phyloP scores from a whole-genome alignment of 306 rosid species.

The Hippophae rhamnoides region DNA sequence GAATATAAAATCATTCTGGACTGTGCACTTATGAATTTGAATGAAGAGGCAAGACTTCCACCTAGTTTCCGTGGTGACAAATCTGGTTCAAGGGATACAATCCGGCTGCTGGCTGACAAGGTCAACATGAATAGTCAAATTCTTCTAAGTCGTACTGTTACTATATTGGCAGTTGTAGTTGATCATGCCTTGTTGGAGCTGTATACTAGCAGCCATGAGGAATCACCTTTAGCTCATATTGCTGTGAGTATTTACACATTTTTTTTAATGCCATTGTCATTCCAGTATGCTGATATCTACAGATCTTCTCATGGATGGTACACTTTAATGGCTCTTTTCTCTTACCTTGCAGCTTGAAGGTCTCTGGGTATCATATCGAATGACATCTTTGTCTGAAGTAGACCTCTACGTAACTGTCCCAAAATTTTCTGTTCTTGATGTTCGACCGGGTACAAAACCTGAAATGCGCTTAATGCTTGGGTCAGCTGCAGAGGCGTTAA shows the following conservation, averaged over 20 bases:
- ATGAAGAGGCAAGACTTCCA: conserved; percentile 80
- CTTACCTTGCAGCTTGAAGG: conserved; percentile 71
- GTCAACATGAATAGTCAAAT: conserved; percentile 78
- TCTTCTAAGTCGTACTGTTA: conserved; percentile 67
- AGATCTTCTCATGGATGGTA: not conserved
- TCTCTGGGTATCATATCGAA: conserved; percentile 89
- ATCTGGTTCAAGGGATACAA: conserved; percentile 61
- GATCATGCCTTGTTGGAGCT: conserved; percentile 83
- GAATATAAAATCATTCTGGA: conserved; percentile 94
- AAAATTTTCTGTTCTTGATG: conserved; percentile 70
- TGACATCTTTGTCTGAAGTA: conserved; percentile 80
- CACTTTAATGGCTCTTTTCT: conserved; percentile 13
- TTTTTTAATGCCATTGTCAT: not conserved
- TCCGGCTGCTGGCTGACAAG: conserved; percentile 76
- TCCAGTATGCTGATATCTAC: not conserved
- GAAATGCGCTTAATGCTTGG: conserved; percentile 99
- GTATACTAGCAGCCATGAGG: conserved; percentile 59
- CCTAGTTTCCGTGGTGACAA: conserved; percentile 84
- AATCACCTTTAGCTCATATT: conserved; percentile 78
- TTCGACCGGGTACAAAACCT: conserved; percentile 78
- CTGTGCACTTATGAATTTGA: conserved; percentile 64
- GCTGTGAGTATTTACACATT: conserved; percentile 52
- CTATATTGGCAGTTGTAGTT: conserved; percentile 57
- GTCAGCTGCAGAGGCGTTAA: conserved; percentile 66
- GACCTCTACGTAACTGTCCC: conserved; percentile 90